Evolutionary conservation across 2,329 filamentous ascomycete genomes (phyloP), one percentile per base, ranked within the genome.

Genomic region (Coniochaeta hoffmannii): DNA sequence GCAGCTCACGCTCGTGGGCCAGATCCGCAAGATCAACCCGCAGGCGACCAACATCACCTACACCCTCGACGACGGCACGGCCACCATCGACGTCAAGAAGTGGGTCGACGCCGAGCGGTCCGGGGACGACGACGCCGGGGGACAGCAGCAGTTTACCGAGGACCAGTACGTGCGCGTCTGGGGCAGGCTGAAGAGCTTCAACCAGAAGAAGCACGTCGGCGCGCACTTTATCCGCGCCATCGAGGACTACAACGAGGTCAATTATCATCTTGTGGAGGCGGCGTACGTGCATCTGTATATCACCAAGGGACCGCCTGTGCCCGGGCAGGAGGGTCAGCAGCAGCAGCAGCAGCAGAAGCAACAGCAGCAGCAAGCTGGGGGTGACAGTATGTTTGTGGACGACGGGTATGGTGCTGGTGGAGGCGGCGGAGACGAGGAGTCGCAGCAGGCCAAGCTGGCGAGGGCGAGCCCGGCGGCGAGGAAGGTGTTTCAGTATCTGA

Each of bases 31-130:
- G 72, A 85, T 97, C 72, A 88, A 84, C 67, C 81, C 82, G n/a
- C 90, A 96, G 74, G 82, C 87, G 38, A 97, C 93, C 62, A 95
- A 96, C 74, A 85, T 91, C 62, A 96, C 90, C 49, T 96, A 95
- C 80, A 89, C 87, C 66, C 77, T 99, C 64, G 94, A 99, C 73
- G 94, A 99, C 72, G 94, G 94, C 69, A 99, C 95, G 1, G 92
- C 90, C 58, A 80, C 86, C 59, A 87, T 97, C 64, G 95, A 99
- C 72, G 92, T 90, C 62, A 95, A 94, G 76, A 86, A 88, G 70
- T 96, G 89, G 88, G 79, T 89, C 56, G 87, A 93, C 71, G 73
- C 79, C 61, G 82, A 85, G 66, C 80, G 79, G 55, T 76, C 79
- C 62, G 82, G 84, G 66, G 80, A 79, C 67, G 71, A 72, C 56